A percentile compares a stretch with the other conserved stretches of the same genome.
Conservation (phyloP, 2,329 filamentous ascomycete species). For the Dactylellina haptotyla region DNA sequence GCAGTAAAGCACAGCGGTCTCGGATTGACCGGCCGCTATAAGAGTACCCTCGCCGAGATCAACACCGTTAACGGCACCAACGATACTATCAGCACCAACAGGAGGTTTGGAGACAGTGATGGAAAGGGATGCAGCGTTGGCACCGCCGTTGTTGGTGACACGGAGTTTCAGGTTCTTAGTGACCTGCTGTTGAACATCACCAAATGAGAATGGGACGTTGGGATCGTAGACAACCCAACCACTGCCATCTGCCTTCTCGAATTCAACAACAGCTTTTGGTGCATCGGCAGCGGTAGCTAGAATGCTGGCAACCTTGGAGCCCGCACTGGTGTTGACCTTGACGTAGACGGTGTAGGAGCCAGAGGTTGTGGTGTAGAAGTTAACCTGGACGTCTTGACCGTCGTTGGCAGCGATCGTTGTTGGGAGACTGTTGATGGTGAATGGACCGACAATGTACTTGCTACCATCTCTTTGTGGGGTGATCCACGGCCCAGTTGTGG, state of each 20-base stretch:
- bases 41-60: slow-evolving; percentile 68
- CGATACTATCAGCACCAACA: slow-evolving; percentile 65
- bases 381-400: slow-evolving; percentile 63
- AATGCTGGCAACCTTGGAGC: slow-evolving; percentile 65
- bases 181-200: slow-evolving; percentile 68
- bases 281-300: slow-evolving; percentile 66
- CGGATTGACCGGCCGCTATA: slow-evolving; percentile 66
- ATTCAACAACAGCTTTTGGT: slow-evolving; percentile 67
- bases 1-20: slow-evolving; percentile 68
- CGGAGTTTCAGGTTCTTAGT: slow-evolving; percentile 66
- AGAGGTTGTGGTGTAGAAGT: slow-evolving; percentile 64
- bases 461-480: slow-evolving; percentile 59
- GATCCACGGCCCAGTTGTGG: slow-evolving; percentile 64
- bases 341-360: slow-evolving; percentile 67
- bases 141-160: slow-evolving; percentile 66
- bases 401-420: slow-evolving; percentile 62
- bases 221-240: slow-evolving; percentile 66
- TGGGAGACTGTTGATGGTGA: slow-evolving; percentile 66
- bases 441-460: slow-evolving; percentile 62
- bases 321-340: slow-evolving; percentile 66
- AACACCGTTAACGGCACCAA: slow-evolving; percentile 65
- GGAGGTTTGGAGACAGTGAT: slow-evolving; percentile 72
- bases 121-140: slow-evolving; percentile 61
- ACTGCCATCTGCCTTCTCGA: slow-evolving; percentile 66
- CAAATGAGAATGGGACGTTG: slow-evolving; percentile 67